These are phyloP conservation scores for Trametes elegans DNA, from an alignment of 768 basidiomycete species.

Conservation along the genomic window DNA sequence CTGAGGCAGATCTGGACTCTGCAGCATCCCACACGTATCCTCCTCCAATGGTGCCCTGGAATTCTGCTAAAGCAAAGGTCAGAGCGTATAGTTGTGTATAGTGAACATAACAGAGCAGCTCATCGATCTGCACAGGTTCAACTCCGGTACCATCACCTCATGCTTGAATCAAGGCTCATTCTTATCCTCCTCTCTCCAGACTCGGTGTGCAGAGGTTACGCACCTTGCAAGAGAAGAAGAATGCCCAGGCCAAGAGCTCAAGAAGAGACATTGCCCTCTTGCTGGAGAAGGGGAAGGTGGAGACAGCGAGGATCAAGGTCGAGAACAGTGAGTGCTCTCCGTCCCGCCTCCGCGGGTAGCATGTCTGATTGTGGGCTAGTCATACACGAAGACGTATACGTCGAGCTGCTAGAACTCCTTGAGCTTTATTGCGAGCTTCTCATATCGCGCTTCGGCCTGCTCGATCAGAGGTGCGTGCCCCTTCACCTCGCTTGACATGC, in stretches of 20 bases:
- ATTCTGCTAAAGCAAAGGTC: conserved; percentile 61
- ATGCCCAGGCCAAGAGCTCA: conserved; percentile 71
- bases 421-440: conserved; percentile 96
- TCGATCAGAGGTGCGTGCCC: conserved; percentile 77
- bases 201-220: conserved; percentile 83
- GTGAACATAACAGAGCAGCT: too few species aligned
- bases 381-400: conserved; percentile 80
- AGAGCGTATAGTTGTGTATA: too few species aligned
- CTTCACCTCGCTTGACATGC: background rate
- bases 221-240: conserved; percentile 89
- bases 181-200: conserved; percentile 37
- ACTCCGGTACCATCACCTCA: conserved; percentile 37
- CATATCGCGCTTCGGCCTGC: conserved; percentile 84
- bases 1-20: background rate
- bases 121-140: too few species aligned
- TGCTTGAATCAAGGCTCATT: conserved; percentile 31
- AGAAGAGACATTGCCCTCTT: conserved; percentile 81
- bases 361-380: conserved; percentile 39
- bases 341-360: background rate
- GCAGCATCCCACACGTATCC: background rate
- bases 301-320: conserved; percentile 82
- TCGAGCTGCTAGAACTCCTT: conserved; percentile 87
- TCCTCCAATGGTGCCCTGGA: conserved; percentile 51
- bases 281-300: conserved; percentile 75
- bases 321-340: conserved; percentile 65